Percentiles rank a stretch among this genome's conserved stretches.
These are phyloP conservation scores for Gymnopilus dilepis DNA, from an alignment of 768 basidiomycete species.

Conservation along the genomic window DNA sequence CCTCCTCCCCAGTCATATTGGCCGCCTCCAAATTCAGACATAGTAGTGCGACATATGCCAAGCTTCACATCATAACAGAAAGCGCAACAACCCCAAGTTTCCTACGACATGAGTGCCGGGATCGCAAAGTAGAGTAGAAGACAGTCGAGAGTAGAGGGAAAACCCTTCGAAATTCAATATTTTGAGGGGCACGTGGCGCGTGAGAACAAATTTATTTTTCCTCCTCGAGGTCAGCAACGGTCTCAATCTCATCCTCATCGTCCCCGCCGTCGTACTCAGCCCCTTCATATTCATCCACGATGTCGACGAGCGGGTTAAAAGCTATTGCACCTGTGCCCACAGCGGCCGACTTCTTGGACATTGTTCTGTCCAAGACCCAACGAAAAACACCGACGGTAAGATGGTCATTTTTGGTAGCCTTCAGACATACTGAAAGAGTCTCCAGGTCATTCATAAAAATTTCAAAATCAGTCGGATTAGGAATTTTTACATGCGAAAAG, in stretches of 20 bases:
- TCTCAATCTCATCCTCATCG: neutral
- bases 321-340: slow-evolving; percentile 99
- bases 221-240: slow-evolving; percentile 7
- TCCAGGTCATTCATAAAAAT: slow-evolving; percentile 97
- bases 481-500: slow-evolving; percentile 99
- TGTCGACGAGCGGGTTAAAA: slow-evolving; percentile 92
- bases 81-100: too few species aligned
- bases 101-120: too few species aligned
- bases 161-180: neutral
- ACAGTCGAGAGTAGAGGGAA: neutral
- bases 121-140: too few species aligned
- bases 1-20: too few species aligned
- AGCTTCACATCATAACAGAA: too few species aligned
- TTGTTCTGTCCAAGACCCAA: slow-evolving; percentile 92
- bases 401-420: neutral
- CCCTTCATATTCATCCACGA: slow-evolving; percentile 27
- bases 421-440: neutral
- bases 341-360: slow-evolving; percentile 92
- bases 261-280: slow-evolving; percentile 5
- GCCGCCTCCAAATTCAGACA: too few species aligned
- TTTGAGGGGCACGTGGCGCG: neutral
- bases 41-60: too few species aligned
- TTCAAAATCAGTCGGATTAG: slow-evolving; percentile 99
- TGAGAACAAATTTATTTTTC: slow-evolving; percentile 22
- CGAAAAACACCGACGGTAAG: slow-evolving; percentile 94